phyloP scores from a whole-genome alignment of 106 monocot genomes.

The Platanthera guangdongensis region DNA sequence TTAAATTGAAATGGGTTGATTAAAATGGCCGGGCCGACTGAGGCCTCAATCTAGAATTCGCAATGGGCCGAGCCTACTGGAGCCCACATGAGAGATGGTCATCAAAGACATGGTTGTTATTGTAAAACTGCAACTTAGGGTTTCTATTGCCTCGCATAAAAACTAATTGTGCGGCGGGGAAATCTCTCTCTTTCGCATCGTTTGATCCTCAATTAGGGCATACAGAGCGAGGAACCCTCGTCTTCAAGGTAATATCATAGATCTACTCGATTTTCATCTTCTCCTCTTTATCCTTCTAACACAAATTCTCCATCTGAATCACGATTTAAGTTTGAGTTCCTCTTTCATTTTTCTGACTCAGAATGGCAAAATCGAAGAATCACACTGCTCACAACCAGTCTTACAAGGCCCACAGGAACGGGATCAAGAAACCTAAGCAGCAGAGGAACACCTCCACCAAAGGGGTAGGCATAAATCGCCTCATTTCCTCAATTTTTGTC shows the following conservation, averaged over 20 bases:
- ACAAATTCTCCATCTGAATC: background rate
- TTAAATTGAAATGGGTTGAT: too few relatives aligned
- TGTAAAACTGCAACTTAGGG: background rate
- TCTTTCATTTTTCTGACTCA: background rate
- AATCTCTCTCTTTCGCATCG: background rate
- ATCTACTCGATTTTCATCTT: background rate
- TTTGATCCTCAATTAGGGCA: background rate
- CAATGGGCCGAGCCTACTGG: too few relatives aligned
- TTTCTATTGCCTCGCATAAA: background rate
- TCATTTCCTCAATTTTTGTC: background rate
- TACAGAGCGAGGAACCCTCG: background rate
- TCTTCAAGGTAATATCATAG: background rate
- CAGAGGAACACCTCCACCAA: slow-evolving; percentile 48
- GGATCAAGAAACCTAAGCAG: slow-evolving; percentile 50
- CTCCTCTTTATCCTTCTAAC: background rate
- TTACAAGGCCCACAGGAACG: slow-evolving; percentile 56
- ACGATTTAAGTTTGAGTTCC: background rate
- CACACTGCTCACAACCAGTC: slow-evolving; percentile 61
- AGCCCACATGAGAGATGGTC: too few relatives aligned
- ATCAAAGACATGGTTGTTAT: background rate
- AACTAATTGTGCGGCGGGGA: background rate
- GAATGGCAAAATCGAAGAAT: slow-evolving; percentile 67
- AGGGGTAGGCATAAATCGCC: slow-evolving; percentile 18
- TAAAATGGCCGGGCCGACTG: too few relatives aligned
- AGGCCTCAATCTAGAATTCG: too few relatives aligned